Percentiles rank a stretch among this genome's conserved stretches.
Evolutionary conservation across 2,329 filamentous ascomycete species (phyloP).

Genomic region (Fusarium transvaalense): DNA sequence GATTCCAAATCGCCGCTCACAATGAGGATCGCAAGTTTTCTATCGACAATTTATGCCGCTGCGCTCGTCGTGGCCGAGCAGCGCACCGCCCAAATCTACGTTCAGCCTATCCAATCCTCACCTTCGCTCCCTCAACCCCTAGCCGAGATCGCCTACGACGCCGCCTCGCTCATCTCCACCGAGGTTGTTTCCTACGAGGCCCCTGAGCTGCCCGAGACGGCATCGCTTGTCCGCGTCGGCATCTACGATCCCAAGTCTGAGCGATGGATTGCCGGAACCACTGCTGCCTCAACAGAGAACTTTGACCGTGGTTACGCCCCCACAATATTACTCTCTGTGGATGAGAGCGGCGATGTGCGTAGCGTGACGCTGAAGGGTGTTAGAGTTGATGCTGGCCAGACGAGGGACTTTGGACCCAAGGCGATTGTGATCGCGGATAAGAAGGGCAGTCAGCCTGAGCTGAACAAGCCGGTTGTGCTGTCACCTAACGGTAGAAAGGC

Average conservation of each 20-base stretch:
- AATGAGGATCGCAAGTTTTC: conserved; percentile 59
- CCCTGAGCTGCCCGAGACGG: conserved; percentile 63
- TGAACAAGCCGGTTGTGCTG: conserved; percentile 74
- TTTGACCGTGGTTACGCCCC: conserved; percentile 73
- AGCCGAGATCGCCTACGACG: conserved; percentile 69
- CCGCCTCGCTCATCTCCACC: conserved; percentile 57
- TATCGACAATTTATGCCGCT: conserved; percentile 60
- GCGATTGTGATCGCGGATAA: conserved; percentile 63
- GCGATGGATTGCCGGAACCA: conserved; percentile 67
- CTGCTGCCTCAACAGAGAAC: conserved; percentile 67
- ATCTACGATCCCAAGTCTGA: conserved; percentile 63
- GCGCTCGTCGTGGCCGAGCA: conserved; percentile 56
- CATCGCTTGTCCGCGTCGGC: conserved; percentile 68
- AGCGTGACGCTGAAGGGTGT: conserved; percentile 68
- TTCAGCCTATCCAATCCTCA: conserved; percentile 62
- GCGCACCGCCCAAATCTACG: conserved; percentile 65
- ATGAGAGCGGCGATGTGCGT: conserved; percentile 59
- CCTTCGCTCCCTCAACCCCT: conserved; percentile 58
- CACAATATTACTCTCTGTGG: conserved; percentile 66
- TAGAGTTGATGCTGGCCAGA: conserved; percentile 72
- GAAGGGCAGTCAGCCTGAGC: conserved; percentile 66
- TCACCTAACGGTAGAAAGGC: conserved; percentile 70
- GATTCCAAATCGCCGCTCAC: conserved; percentile 9
- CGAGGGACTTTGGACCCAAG: conserved; percentile 74
- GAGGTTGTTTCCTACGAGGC: conserved; percentile 67